A percentile compares a stretch with the other conserved stretches of the same genome.
Evolutionary conservation across 2,329 filamentous ascomycete species (phyloP).

Genomic region (Knufia petricola): DNA sequence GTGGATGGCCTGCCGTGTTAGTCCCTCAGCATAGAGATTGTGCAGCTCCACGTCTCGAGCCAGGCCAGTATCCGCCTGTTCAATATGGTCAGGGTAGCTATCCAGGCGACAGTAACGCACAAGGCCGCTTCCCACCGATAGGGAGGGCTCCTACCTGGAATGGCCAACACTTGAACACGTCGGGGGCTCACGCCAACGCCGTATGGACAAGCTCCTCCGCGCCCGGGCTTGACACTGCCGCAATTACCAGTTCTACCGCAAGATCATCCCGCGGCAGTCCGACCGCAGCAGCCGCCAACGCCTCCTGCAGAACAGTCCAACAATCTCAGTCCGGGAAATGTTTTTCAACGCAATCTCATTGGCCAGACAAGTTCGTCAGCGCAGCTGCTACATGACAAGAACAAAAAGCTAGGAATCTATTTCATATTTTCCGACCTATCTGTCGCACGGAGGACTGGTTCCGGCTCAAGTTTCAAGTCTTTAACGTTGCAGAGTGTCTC

Average conservation of each 20-base stretch:
- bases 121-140: neutral
- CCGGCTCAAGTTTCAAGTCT: conserved; percentile 70
- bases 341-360: conserved; percentile 84
- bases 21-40: neutral
- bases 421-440: conserved; percentile 94
- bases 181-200: neutral
- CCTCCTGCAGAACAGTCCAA: neutral
- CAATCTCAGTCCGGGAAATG: neutral
- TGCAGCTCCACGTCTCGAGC: neutral
- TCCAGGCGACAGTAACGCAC: neutral
- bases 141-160: neutral
- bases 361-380: conserved; percentile 85
- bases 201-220: neutral
- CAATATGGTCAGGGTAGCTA: neutral
- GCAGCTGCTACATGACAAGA: conserved; percentile 67
- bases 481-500: conserved; percentile 43
- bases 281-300: neutral
- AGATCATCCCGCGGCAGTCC: neutral
- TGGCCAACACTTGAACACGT: neutral
- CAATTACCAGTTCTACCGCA: no score
- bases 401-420: conserved; percentile 83
- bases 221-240: neutral
- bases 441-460: conserved; percentile 89
- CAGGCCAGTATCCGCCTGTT: neutral
- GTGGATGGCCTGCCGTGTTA: neutral